These are phyloP conservation scores for Sugiyamaella xylanicola DNA, from an alignment of 1,139 yeast species.

Conservation along the genomic window DNA sequence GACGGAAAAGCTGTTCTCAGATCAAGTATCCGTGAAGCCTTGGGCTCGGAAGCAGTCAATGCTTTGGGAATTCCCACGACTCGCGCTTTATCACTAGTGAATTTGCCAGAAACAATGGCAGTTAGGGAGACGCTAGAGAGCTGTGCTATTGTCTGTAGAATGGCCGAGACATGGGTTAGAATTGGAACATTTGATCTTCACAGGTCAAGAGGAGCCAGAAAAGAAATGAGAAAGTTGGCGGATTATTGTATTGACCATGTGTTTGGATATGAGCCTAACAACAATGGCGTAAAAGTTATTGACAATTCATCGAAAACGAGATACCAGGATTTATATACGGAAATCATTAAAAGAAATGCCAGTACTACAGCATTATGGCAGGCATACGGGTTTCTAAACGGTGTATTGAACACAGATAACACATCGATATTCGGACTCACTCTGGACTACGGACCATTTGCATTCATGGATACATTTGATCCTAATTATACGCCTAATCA, in stretches of 20 bases:
- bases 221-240: constrained; percentile 61
- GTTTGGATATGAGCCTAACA: constrained; percentile 39
- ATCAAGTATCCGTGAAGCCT: constrained; percentile 83
- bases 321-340: constrained; percentile 72
- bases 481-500: constrained; percentile 87
- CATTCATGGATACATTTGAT: constrained; percentile 81
- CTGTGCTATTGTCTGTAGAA: constrained; percentile 83
- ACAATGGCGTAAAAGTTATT: constrained; percentile 24
- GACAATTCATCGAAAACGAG: constrained; percentile 51
- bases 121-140: constrained; percentile 68
- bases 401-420: constrained; percentile 93
- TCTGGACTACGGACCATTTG: constrained; percentile 94
- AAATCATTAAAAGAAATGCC: constrained; percentile 73
- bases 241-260: constrained; percentile 74
- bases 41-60: constrained; percentile 78
- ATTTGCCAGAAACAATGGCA: constrained; percentile 75
- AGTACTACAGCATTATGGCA: constrained; percentile 83
- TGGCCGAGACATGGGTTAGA: constrained; percentile 85
- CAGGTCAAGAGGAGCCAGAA: constrained; percentile 70
- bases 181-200: constrained; percentile 89
- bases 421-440: constrained; percentile 85
- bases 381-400: constrained; percentile 87
- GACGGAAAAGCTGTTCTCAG: constrained; percentile 94
- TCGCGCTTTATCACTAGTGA: constrained; percentile 73
- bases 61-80: constrained; percentile 87